Percentiles rank a stretch among this genome's conserved stretches.
These are phyloP conservation scores for Apiotrichum veenhuisii DNA, from an alignment of 1,284 basidiomycete genomes.

Conservation along the genomic window DNA sequence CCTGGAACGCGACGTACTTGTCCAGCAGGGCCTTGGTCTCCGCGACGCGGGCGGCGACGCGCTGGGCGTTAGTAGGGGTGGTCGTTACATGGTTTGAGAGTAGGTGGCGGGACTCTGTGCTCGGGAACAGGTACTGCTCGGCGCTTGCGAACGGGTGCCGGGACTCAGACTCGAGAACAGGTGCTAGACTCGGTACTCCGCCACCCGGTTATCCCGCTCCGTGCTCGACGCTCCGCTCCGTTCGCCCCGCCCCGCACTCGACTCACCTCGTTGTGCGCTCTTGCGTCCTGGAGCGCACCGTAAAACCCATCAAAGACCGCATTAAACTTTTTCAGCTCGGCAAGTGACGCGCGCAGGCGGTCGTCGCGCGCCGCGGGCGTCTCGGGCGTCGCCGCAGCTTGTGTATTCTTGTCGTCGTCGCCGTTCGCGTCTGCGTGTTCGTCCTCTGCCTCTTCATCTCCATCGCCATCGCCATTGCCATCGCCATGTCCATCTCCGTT, in stretches of 20 bases:
- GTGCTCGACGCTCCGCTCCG: background rate
- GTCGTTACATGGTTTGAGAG: background rate
- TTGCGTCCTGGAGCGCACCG: slow-evolving; percentile 35
- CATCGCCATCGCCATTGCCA: slow-evolving; percentile 2
- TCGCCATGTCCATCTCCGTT: too few relatives aligned
- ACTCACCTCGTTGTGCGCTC: slow-evolving; percentile 46
- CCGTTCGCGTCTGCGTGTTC: background rate
- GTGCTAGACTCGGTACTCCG: too few relatives aligned
- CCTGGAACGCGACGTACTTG: slow-evolving; percentile 43
- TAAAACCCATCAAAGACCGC: slow-evolving; percentile 45
- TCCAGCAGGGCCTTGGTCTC: slow-evolving; percentile 44
- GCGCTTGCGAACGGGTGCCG: too few relatives aligned
- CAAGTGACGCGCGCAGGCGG: slow-evolving; percentile 38
- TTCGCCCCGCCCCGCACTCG: background rate
- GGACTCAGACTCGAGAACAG: too few relatives aligned
- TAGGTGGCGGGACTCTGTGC: background rate
- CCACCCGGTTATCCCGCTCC: background rate
- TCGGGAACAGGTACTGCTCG: background rate
- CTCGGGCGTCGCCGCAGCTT: background rate
- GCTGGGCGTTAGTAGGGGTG: slow-evolving; percentile 18
- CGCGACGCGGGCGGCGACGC: slow-evolving; percentile 40
- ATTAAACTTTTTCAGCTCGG: slow-evolving; percentile 46
- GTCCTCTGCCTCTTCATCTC: background rate
- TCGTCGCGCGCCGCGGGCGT: slow-evolving; percentile 22
- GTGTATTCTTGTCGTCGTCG: background rate